Evolutionary conservation across 2,329 filamentous ascomycete genomes (phyloP).

Genomic region (Beauveria rudraprayagi): DNA sequence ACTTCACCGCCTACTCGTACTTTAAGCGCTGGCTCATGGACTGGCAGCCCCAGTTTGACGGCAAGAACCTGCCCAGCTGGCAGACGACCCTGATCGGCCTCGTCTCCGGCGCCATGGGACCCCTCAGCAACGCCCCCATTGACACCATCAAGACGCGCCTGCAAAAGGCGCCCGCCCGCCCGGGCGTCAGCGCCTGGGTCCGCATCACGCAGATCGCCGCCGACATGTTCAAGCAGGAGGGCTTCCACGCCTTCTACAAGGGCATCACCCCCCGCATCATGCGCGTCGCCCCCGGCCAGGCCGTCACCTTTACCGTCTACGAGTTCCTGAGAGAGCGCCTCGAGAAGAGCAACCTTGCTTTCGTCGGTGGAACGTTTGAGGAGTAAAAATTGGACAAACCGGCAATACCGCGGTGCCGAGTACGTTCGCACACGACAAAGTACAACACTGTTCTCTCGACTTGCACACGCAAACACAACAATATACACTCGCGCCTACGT

Average conservation of each 20-base stretch:
- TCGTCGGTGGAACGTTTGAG: constrained; percentile 57
- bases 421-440: neutral
- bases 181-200: constrained; percentile 70
- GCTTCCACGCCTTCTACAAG: constrained; percentile 93
- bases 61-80: constrained; percentile 66
- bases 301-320: constrained; percentile 68
- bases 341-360: constrained; percentile 54
- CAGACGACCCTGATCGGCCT: constrained; percentile 89
- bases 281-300: constrained; percentile 94
- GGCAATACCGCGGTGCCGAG: neutral
- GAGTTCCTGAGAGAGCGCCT: constrained; percentile 67
- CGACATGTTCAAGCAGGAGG: constrained; percentile 92
- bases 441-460: neutral
- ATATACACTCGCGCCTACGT: neutral
- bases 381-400: constrained; percentile 39
- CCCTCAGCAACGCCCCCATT: constrained; percentile 92
- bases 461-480: neutral
- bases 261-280: constrained; percentile 96
- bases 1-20: constrained; percentile 96
- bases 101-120: constrained; percentile 88
- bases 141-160: constrained; percentile 98
- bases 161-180: constrained; percentile 78
- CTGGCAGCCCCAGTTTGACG: constrained; percentile 61
- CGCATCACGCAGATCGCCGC: constrained; percentile 71
- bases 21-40: constrained; percentile 72